Evolutionary conservation across 176 grass and related monocot genomes (phyloP).

Genomic region (Oropetium thomaeum): DNA sequence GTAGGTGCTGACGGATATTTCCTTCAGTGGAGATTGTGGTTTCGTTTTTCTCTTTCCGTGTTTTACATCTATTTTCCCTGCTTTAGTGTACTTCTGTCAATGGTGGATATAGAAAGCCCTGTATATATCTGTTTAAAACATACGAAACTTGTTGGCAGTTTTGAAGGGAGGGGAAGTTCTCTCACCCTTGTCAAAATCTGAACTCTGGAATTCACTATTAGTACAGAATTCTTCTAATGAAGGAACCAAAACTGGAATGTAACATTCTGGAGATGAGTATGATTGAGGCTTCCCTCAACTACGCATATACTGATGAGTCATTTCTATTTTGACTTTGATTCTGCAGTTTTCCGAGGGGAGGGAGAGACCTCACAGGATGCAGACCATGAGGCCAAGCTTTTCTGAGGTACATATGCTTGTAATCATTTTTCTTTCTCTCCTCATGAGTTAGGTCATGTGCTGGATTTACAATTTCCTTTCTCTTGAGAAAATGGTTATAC

Average conservation of each 20-base stretch:
- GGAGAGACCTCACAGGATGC: constrained; percentile 14
- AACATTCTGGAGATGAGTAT: neutral
- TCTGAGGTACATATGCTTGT: constrained; percentile 19
- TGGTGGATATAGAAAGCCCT: neutral
- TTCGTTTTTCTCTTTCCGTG: neutral
- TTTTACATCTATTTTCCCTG: neutral
- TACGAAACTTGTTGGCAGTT: constrained; percentile 7
- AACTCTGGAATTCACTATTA: neutral
- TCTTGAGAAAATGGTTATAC: neutral
- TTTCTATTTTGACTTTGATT: constrained; percentile 30
- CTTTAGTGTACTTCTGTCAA: neutral
- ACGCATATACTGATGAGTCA: constrained; percentile 6
- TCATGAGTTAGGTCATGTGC: neutral
- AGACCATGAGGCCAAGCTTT: constrained; percentile 2
- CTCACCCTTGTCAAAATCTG: neutral
- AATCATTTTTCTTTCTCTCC: neutral
- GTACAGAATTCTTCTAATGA: neutral
- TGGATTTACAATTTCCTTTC: neutral
- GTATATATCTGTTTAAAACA: constrained; percentile 10
- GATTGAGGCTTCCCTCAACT: constrained; percentile 1
- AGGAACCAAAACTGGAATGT: neutral
- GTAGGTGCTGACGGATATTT: neutral
- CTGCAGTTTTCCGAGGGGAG: constrained; percentile 41
- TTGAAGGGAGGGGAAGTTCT: constrained; percentile 13
- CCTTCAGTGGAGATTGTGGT: neutral